Conservation (phyloP, 1,139 yeast genomes). For the Komagataea norvegica region DNA sequence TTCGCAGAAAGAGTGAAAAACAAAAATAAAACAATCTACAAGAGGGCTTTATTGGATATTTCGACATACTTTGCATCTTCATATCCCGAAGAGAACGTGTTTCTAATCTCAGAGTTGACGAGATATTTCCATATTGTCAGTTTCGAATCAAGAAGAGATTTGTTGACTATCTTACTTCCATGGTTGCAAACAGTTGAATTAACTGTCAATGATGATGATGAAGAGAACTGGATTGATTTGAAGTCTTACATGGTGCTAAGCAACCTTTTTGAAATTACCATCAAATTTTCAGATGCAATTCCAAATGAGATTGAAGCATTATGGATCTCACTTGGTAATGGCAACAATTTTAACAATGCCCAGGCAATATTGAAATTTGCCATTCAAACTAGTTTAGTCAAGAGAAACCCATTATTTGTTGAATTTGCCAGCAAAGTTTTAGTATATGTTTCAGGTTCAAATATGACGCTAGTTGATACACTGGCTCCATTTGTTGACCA, state of each 20-base stretch:
- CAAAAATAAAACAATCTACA: constrained; percentile 67
- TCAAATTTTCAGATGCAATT: constrained; percentile 64
- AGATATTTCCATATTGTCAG: constrained; percentile 63
- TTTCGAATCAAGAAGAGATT: constrained; percentile 61
- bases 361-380: constrained; percentile 70
- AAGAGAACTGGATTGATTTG: constrained; percentile 39
- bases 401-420: constrained; percentile 71
- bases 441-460: constrained; percentile 61
- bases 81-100: constrained; percentile 53
- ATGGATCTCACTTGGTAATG: constrained; percentile 89
- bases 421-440: constrained; percentile 77
- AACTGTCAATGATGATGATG: constrained; percentile 38
- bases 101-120: constrained; percentile 68
- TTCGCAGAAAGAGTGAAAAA: constrained; percentile 62
- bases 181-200: constrained; percentile 84
- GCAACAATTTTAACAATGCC: constrained; percentile 60
- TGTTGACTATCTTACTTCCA: constrained; percentile 75
- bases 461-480: constrained; percentile 61
- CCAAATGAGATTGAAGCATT: constrained; percentile 88
- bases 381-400: constrained; percentile 60
- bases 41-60: constrained; percentile 67
- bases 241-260: constrained; percentile 72
- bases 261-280: constrained; percentile 80
- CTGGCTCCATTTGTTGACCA: constrained; percentile 73
- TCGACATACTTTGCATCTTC: constrained; percentile 57